Conservation (phyloP, 2,329 filamentous ascomycete genomes). For the Curvularia sp. region DNA sequence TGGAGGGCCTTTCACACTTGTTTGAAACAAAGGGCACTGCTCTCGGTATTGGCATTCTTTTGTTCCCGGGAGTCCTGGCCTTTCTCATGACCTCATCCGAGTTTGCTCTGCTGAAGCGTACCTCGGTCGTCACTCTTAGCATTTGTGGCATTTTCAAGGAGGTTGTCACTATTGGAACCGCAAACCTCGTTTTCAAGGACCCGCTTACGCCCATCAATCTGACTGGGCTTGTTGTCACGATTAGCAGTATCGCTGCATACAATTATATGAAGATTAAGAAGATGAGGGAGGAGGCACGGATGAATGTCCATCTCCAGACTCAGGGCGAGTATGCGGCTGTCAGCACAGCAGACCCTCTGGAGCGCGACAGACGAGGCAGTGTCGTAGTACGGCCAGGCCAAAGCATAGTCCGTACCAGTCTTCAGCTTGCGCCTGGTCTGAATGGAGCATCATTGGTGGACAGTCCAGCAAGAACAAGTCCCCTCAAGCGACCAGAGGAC, state of each 20-base stretch:
- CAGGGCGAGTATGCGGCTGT: slow-evolving; percentile 52
- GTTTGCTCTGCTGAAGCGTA: slow-evolving; percentile 93
- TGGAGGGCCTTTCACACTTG: slow-evolving; percentile 70
- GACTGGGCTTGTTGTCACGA: slow-evolving; percentile 84
- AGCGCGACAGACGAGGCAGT: slow-evolving; percentile 31
- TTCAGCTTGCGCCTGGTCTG: slow-evolving; percentile 47
- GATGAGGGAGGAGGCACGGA: slow-evolving; percentile 79
- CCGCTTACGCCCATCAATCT: slow-evolving; percentile 86
- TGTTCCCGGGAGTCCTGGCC: slow-evolving; percentile 90
- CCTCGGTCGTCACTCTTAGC: slow-evolving; percentile 91
- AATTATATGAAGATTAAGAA: slow-evolving; percentile 93
- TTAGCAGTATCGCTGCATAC: slow-evolving; percentile 84
- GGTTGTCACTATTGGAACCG: slow-evolving; percentile 91
- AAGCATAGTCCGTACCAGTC: slow-evolving; percentile 47
- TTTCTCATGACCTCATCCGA: slow-evolving; percentile 97
- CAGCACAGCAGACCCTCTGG: slow-evolving; percentile 39
- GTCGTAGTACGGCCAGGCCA: slow-evolving; percentile 30
- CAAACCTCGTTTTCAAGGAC: slow-evolving; percentile 87
- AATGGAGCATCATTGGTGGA: slow-evolving; percentile 28
- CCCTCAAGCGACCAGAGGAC: slow-evolving; percentile 57
- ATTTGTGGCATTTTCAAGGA: slow-evolving; percentile 99
- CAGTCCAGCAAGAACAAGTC: slow-evolving; percentile 46
- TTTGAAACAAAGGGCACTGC: slow-evolving; percentile 71
- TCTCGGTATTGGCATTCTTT: slow-evolving; percentile 73
- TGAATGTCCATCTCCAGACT: slow-evolving; percentile 54